phyloP scores from a whole-genome alignment of 495 filamentous ascomycete genomes.

The Penicillium tannophilum region DNA sequence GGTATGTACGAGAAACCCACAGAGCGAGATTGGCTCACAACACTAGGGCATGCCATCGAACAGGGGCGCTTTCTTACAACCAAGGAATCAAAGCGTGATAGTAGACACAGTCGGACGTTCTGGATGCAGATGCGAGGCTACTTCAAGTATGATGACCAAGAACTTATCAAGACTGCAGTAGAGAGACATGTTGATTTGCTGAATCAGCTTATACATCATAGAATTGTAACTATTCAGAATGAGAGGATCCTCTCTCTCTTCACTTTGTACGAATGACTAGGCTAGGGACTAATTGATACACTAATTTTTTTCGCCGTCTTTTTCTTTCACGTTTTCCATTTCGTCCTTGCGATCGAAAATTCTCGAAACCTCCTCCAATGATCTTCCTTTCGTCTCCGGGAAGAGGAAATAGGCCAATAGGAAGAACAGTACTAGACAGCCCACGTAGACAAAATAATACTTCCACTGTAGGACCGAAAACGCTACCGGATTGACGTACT shows the following conservation, averaged over 20 bases:
- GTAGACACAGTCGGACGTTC: not conserved
- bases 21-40: not conserved
- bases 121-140: slow-evolving; percentile 7
- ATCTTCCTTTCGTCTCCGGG: slow-evolving; percentile 66
- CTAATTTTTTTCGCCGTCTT: not conserved
- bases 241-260: not conserved
- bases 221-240: not conserved
- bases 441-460: slow-evolving; percentile 64
- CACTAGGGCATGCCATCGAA: not conserved
- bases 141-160: not conserved
- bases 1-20: not conserved
- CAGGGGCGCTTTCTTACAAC: not conserved
- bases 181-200: slow-evolving; percentile 3
- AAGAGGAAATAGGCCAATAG: slow-evolving; percentile 65
- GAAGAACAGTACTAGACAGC: slow-evolving; percentile 56
- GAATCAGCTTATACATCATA: slow-evolving; percentile 2
- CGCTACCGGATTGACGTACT: slow-evolving; percentile 62
- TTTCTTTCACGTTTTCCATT: not conserved
- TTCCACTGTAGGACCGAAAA: slow-evolving; percentile 55
- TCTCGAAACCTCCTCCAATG: slow-evolving; percentile 64
- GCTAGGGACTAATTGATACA: not conserved
- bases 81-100: not conserved
- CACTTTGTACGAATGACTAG: not conserved
- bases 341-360: slow-evolving; percentile 49
- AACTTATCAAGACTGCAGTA: not conserved